Evolutionary conservation across 2,329 filamentous ascomycete genomes (phyloP).

Genomic region (Arthrinium puccinioides): DNA sequence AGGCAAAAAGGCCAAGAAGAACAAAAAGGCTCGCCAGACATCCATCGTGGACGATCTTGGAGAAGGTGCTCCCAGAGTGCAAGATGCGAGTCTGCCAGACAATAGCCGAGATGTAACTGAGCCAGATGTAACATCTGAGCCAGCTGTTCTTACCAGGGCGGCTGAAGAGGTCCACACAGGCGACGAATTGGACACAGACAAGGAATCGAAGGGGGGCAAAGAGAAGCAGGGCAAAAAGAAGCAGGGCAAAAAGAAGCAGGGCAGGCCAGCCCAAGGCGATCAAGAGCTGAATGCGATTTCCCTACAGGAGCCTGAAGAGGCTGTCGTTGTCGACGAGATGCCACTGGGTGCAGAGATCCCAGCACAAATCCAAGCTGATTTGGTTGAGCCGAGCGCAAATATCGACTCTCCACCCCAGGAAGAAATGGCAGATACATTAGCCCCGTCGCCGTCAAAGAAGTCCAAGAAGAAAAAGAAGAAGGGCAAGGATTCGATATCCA

Average conservation of each 20-base stretch:
- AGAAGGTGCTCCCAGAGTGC: not conserved
- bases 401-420: no score
- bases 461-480: slow-evolving; percentile 10
- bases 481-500: not conserved
- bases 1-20: slow-evolving; percentile 16
- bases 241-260: not conserved
- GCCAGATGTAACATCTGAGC: not conserved
- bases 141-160: not conserved
- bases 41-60: not conserved
- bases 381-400: no score
- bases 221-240: no score
- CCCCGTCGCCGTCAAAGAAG: no score
- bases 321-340: no score
- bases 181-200: not conserved
- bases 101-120: not conserved
- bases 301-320: no score
- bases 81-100: not conserved
- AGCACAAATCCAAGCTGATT: no score
- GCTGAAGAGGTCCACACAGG: not conserved
- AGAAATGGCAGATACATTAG: no score
- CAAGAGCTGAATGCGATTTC: no score
- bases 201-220: not conserved
- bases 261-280: no score
- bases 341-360: no score
- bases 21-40: slow-evolving; percentile 5